phyloP scores from a whole-genome alignment of 768 basidiomycete species.

The Auricularia sp. region DNA sequence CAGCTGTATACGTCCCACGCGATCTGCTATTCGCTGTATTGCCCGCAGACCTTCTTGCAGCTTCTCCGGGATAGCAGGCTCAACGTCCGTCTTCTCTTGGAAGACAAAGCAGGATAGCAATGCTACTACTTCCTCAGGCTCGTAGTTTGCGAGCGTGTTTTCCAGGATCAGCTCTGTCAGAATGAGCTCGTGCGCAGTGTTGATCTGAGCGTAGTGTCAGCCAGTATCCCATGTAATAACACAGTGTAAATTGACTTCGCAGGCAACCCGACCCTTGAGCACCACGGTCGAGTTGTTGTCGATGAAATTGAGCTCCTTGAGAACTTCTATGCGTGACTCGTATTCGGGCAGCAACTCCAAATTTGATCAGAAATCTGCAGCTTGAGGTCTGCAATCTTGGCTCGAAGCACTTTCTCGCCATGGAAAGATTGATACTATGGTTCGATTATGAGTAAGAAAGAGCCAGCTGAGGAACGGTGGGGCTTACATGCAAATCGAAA shows the following conservation, averaged over 20 bases:
- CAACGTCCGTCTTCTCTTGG: constrained; percentile 92
- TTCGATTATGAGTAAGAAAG: constrained; percentile 3
- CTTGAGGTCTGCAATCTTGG: constrained; percentile 68
- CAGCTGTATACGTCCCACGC: constrained; percentile 73
- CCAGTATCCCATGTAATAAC: not conserved
- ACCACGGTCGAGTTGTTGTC: constrained; percentile 92
- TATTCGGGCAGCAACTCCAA: constrained; percentile 94
- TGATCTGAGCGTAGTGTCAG: constrained; percentile 55
- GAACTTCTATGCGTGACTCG: constrained; percentile 83
- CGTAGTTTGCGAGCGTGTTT: constrained; percentile 82
- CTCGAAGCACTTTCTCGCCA: constrained; percentile 58
- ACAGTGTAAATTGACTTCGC: constrained; percentile 54
- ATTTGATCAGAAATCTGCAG: constrained; percentile 92
- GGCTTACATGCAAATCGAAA: constrained; percentile 55
- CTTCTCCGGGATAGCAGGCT: constrained; percentile 70
- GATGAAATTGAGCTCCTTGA: constrained; percentile 87
- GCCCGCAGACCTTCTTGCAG: constrained; percentile 71
- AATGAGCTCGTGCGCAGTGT: constrained; percentile 94
- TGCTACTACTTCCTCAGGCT: constrained; percentile 93
- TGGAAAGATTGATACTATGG: constrained; percentile 69
- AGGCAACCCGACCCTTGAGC: constrained; percentile 94
- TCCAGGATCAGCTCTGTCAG: constrained; percentile 95
- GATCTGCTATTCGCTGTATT: constrained; percentile 67
- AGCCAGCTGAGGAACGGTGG: not conserved
- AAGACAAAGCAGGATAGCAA: constrained; percentile 95